phyloP scores from a whole-genome alignment of 441 rosid genomes.

The Geranium incanum region DNA sequence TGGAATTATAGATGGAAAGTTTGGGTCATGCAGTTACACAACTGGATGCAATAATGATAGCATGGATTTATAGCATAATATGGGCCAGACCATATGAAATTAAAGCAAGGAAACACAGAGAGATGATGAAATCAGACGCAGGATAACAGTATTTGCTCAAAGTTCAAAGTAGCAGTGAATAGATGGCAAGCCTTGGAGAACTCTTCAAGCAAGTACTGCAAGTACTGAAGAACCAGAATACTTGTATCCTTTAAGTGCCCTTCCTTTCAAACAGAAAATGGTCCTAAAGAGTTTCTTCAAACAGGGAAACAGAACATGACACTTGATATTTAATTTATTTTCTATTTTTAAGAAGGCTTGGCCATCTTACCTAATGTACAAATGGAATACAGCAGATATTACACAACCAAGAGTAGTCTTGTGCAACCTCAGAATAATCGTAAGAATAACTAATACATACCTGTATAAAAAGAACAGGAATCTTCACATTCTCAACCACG shows the following conservation, averaged over 20 bases:
- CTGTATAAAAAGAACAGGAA: constrained; percentile 94
- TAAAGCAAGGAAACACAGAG: background rate
- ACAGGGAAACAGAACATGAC: background rate
- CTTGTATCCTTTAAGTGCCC: background rate
- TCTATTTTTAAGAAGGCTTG: background rate
- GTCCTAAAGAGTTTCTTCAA: background rate
- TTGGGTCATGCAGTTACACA: background rate
- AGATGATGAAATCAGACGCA: background rate
- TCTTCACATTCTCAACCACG: constrained; percentile 67
- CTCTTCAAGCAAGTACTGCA: background rate
- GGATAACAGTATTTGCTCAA: background rate
- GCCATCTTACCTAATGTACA: background rate
- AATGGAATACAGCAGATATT: background rate
- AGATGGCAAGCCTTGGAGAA: background rate
- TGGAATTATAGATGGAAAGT: background rate
- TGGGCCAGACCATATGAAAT: background rate
- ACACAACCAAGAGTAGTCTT: background rate
- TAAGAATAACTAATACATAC: constrained; percentile 33
- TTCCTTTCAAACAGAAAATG: background rate
- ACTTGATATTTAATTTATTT: background rate
- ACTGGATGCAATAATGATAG: background rate
- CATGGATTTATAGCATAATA: background rate
- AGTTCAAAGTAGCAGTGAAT: background rate
- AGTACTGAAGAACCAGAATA: background rate
- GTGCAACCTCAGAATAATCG: constrained; percentile 15